phyloP scores from a whole-genome alignment of 805 yeast species.

The Spencermartinsiella europaea region DNA sequence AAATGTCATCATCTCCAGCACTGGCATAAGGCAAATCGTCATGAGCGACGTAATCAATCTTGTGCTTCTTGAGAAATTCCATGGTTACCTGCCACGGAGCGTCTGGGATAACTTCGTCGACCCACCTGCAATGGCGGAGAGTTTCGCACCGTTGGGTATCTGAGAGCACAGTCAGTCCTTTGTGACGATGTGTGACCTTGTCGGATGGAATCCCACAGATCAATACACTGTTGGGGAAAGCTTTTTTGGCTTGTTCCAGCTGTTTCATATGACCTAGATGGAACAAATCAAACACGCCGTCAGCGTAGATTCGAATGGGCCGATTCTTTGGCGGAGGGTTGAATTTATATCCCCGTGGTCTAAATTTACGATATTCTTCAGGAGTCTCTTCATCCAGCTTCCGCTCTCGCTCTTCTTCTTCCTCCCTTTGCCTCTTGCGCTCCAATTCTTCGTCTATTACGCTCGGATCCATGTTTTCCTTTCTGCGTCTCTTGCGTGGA shows the following conservation, averaged over 20 bases:
- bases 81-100: constrained; percentile 96
- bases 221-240: constrained; percentile 75
- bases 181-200: constrained; percentile 80
- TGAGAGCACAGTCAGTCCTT: constrained; percentile 86
- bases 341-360: constrained; percentile 75
- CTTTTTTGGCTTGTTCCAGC: constrained; percentile 91
- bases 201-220: constrained; percentile 93
- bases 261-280: constrained; percentile 98
- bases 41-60: constrained; percentile 94
- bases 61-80: constrained; percentile 69
- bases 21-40: constrained; percentile 95
- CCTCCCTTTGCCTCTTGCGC: constrained; percentile 6
- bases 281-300: constrained; percentile 95
- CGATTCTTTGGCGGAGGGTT: constrained; percentile 81
- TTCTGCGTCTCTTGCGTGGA: background rate
- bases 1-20: constrained; percentile 85
- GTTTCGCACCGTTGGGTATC: constrained; percentile 89
- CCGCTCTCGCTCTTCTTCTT: constrained; percentile 43
- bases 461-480: constrained; percentile 14
- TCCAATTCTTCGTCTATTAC: constrained; percentile 17
- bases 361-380: constrained; percentile 62
- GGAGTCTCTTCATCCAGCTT: constrained; percentile 62
- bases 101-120: constrained; percentile 88
- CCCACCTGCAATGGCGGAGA: constrained; percentile 93
- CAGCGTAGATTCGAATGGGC: constrained; percentile 93